Conservation (phyloP, 768 basidiomycete genomes). For the Pseudohyphozyma bogoriensis region DNA sequence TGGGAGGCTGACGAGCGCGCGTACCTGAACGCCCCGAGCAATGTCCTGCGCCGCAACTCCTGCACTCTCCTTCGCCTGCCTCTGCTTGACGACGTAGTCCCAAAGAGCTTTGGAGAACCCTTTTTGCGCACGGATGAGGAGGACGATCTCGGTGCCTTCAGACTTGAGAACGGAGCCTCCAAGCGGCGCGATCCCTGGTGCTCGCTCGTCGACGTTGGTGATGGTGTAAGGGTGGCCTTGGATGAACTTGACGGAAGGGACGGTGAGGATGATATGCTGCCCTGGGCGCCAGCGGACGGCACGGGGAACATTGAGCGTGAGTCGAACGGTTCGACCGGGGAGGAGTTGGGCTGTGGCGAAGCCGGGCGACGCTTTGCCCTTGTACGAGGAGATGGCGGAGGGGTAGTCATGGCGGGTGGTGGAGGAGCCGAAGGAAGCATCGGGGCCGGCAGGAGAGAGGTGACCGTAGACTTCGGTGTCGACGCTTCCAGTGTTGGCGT, state of each 20-base stretch:
- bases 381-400: neutral
- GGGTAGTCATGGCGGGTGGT: neutral
- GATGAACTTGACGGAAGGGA: conserved; percentile 55
- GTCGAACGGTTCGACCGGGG: conserved; percentile 58
- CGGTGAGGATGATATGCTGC: conserved; percentile 62
- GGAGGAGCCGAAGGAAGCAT: neutral
- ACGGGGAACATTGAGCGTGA: conserved; percentile 53
- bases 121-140: conserved; percentile 58
- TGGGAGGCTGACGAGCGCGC: conserved; percentile 57
- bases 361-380: conserved; percentile 51
- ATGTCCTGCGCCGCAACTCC: conserved; percentile 19
- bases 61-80: conserved; percentile 36
- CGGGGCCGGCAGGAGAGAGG: neutral
- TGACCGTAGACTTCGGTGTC: neutral
- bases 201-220: conserved; percentile 46
- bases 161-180: conserved; percentile 31
- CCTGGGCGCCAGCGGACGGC: conserved; percentile 61
- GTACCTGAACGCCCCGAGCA: conserved; percentile 46
- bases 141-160: conserved; percentile 50
- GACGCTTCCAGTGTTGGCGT: too few relatives aligned
- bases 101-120: conserved; percentile 63
- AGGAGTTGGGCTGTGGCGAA: conserved; percentile 60
- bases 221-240: conserved; percentile 66
- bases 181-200: conserved; percentile 6
- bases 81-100: conserved; percentile 44